A percentile compares a stretch with the other conserved stretches of the same genome.
phyloP scores from a whole-genome alignment of 768 basidiomycete genomes.

The Pisolithus microcarpus region DNA sequence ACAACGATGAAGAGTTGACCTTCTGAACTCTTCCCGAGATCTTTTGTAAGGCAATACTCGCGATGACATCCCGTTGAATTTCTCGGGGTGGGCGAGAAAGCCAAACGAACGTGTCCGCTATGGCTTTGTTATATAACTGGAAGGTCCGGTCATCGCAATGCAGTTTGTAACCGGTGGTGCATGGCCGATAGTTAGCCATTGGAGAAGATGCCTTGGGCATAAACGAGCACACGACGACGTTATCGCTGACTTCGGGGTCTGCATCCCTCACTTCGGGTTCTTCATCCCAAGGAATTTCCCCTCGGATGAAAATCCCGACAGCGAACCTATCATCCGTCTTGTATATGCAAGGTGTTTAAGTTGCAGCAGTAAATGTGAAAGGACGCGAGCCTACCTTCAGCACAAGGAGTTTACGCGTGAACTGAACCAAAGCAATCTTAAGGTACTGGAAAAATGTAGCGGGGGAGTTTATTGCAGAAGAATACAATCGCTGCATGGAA shows the following conservation, averaged over 20 bases:
- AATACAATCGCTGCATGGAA: slow-evolving; percentile 54
- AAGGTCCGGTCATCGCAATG: slow-evolving; percentile 50
- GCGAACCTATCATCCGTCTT: slow-evolving; percentile 59
- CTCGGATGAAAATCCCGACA: slow-evolving; percentile 57
- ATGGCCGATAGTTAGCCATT: slow-evolving; percentile 43
- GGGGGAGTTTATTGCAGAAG: slow-evolving; percentile 45
- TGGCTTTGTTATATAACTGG: slow-evolving; percentile 50
- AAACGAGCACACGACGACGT: slow-evolving; percentile 58
- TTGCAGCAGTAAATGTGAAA: neutral
- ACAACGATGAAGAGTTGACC: slow-evolving; percentile 26
- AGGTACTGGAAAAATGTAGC: slow-evolving; percentile 58
- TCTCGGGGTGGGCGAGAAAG: slow-evolving; percentile 42
- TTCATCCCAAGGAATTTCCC: slow-evolving; percentile 50
- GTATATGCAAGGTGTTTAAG: neutral
- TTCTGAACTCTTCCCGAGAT: slow-evolving; percentile 47
- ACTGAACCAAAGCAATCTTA: slow-evolving; percentile 47
- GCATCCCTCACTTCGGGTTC: slow-evolving; percentile 55
- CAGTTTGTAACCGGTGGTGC: slow-evolving; percentile 46
- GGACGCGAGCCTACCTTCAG: slow-evolving; percentile 38
- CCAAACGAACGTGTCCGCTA: slow-evolving; percentile 52
- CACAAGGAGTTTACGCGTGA: slow-evolving; percentile 50
- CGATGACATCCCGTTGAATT: slow-evolving; percentile 40
- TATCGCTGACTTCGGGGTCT: slow-evolving; percentile 49
- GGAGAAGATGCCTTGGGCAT: slow-evolving; percentile 44
- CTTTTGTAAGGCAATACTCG: slow-evolving; percentile 58